Evolutionary conservation across 2,329 filamentous ascomycete species (phyloP).

Genomic region (Scedosporium apiospermum): DNA sequence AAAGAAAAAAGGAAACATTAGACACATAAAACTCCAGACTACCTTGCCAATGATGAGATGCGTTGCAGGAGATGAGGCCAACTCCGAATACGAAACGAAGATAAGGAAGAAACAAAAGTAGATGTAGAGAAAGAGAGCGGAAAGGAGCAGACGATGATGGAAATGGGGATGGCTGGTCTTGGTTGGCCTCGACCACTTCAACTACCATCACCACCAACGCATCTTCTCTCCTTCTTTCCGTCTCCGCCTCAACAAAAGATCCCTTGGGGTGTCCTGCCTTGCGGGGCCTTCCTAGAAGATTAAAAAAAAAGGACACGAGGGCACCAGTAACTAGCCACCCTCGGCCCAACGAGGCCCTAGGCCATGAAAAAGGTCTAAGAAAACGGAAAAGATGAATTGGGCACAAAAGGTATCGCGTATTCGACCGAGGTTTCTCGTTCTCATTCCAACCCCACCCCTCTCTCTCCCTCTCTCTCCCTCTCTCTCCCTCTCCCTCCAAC

Average conservation of each 20-base stretch:
- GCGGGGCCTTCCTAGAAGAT: not conserved
- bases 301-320: not conserved
- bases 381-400: not conserved
- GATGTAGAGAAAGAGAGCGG: conserved; percentile 2
- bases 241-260: not conserved
- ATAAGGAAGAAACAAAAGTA: conserved; percentile 2
- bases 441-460: not conserved
- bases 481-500: not conserved
- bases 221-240: not conserved
- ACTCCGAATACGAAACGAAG: not conserved
- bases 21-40: not conserved
- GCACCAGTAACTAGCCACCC: not conserved
- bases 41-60: not conserved
- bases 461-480: not conserved
- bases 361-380: not conserved
- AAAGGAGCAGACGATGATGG: not conserved
- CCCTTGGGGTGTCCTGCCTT: not conserved
- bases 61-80: not conserved
- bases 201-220: not conserved
- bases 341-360: not conserved
- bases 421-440: not conserved
- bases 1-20: no score
- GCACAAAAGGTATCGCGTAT: not conserved
- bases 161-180: not conserved
- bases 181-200: not conserved